These are phyloP conservation scores for Irineochytrium annulatum DNA, from an alignment of 192 early-diverging fungal genomes.

Conservation along the genomic window DNA sequence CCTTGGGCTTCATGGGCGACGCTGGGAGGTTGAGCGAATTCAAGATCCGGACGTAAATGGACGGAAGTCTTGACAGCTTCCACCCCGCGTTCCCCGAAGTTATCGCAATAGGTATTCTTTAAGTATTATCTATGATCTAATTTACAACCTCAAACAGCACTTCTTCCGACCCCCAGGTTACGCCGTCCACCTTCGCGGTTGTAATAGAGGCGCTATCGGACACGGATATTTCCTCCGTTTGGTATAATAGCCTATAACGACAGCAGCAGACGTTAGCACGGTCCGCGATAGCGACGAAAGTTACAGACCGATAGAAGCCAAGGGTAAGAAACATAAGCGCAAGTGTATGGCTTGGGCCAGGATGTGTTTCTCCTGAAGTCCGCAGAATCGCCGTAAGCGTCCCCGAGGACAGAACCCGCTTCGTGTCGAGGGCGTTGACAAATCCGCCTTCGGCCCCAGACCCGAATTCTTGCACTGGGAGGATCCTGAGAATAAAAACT, in stretches of 20 bases:
- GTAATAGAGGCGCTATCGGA: conserved; percentile 10
- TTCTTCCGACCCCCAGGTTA: conserved; percentile 15
- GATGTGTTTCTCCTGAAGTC: neutral
- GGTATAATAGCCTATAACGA: conserved; percentile 5
- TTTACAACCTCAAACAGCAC: conserved; percentile 8
- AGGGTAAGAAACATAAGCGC: conserved; percentile 21
- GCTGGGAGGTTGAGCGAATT: too few relatives aligned
- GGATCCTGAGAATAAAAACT: conserved; percentile 13
- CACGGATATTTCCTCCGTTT: conserved; percentile 17
- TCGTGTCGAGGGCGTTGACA: neutral
- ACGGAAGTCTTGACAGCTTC: too few relatives aligned
- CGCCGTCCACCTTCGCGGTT: conserved; percentile 3
- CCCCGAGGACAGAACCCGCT: conserved; percentile 15
- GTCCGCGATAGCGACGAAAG: conserved; percentile 15
- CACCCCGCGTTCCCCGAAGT: too few relatives aligned
- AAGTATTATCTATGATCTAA: neutral
- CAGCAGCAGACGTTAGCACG: conserved; percentile 2
- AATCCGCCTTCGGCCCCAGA: neutral
- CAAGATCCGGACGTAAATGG: too few relatives aligned
- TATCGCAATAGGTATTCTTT: neutral
- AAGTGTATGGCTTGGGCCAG: conserved; percentile 9
- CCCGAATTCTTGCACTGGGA: conserved; percentile 15
- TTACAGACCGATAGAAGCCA: conserved; percentile 16
- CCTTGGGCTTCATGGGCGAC: too few relatives aligned
- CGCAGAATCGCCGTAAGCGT: conserved; percentile 10